Evolutionary conservation across 2,329 filamentous ascomycete species (phyloP).

Genomic region (Lasiodiplodia hormozganensis): DNA sequence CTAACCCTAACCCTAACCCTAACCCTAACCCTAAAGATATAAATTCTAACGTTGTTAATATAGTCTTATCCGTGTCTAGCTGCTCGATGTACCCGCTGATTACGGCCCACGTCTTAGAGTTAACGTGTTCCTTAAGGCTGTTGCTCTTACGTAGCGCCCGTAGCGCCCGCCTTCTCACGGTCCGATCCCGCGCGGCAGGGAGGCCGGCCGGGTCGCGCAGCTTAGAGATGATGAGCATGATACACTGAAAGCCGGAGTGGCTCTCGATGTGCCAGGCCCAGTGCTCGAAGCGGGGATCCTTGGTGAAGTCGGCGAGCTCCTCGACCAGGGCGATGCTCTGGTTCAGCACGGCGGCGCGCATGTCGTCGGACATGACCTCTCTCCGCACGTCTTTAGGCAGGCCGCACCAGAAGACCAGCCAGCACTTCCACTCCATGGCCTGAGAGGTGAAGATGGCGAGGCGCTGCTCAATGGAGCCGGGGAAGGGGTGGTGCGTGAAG

Average conservation of each 20-base stretch:
- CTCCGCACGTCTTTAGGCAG: neutral
- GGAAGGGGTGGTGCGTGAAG: neutral
- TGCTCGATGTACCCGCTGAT: neutral
- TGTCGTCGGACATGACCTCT: neutral
- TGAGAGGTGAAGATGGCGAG: neutral
- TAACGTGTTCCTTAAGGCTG: neutral
- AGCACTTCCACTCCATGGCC: slow-evolving; percentile 3
- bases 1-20: no score
- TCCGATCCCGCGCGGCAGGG: slow-evolving; percentile 25
- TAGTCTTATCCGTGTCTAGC: neutral
- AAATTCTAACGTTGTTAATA: no score
- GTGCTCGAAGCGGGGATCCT: neutral
- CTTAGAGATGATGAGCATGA: slow-evolving; percentile 48
- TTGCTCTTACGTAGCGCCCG: neutral
- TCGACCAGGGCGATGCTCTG: neutral
- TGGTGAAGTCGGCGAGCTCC: neutral
- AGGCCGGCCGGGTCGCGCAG: slow-evolving; percentile 34
- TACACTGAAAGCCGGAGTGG: slow-evolving; percentile 32
- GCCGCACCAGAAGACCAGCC: slow-evolving; percentile 11
- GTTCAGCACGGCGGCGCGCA: neutral
- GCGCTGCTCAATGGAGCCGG: neutral
- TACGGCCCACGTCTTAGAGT: neutral
- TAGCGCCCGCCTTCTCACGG: no score
- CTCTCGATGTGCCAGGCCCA: slow-evolving; percentile 45
- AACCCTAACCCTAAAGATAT: no score